Evolutionary conservation across 495 filamentous ascomycete genomes (phyloP).

Genomic region (Aspergillus bertholletiae): DNA sequence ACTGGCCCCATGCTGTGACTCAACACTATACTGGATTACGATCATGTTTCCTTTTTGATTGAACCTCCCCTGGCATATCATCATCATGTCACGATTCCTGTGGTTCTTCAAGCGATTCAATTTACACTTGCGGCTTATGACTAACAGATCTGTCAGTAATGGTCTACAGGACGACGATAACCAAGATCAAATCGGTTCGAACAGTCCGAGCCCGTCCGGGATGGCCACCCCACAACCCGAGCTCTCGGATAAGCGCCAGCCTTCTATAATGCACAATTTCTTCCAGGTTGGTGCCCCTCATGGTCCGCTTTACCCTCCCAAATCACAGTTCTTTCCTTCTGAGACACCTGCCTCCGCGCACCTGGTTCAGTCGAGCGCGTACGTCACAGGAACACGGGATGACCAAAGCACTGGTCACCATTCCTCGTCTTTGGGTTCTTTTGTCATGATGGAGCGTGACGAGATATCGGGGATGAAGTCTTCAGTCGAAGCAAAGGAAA

Average conservation of each 20-base stretch:
- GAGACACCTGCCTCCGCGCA: constrained; percentile 39
- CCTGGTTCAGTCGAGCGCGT: constrained; percentile 25
- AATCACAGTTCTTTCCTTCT: constrained; percentile 38
- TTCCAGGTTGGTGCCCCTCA: constrained; percentile 87
- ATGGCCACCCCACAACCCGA: constrained; percentile 86
- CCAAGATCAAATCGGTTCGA: constrained; percentile 74
- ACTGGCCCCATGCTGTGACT: constrained; percentile 13
- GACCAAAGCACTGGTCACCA: constrained; percentile 15
- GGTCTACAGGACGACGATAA: constrained; percentile 60
- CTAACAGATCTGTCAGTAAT: constrained; percentile 28
- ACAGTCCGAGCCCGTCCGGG: constrained; percentile 74
- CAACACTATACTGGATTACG: neutral
- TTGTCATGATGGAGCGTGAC: constrained; percentile 39
- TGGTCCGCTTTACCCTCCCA: constrained; percentile 51
- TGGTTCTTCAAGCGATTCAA: neutral
- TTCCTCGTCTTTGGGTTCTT: constrained; percentile 34
- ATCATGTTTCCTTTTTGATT: constrained; percentile 7
- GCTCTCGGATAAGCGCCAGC: constrained; percentile 82
- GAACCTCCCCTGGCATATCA: neutral
- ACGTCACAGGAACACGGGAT: constrained; percentile 15
- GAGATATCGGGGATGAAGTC: constrained; percentile 28
- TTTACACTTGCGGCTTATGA: constrained; percentile 1
- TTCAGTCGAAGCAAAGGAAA: constrained; percentile 19
- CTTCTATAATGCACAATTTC: constrained; percentile 90
- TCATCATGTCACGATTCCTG: neutral